Conservation (phyloP, 2,329 filamentous ascomycete genomes). For the Penicillium sp. region DNA sequence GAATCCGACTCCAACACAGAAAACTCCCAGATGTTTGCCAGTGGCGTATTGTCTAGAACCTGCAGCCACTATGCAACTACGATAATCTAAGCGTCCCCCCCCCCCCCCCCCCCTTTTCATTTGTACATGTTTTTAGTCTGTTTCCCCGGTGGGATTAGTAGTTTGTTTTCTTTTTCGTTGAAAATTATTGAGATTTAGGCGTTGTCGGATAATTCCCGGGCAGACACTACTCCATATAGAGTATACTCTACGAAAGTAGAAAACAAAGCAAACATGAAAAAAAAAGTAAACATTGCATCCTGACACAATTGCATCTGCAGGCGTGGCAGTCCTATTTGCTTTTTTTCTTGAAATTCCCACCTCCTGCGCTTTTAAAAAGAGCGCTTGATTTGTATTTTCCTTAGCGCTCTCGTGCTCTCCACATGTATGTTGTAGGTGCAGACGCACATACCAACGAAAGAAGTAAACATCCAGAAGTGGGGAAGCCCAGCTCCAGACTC, state of each 20-base stretch:
- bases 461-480: not conserved
- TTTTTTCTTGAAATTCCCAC: not conserved
- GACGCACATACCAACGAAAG: not conserved
- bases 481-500: not conserved
- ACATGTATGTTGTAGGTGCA: not conserved
- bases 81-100: not conserved
- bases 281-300: slow-evolving; percentile 5
- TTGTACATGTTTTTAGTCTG: not conserved
- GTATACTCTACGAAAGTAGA: not conserved
- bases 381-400: not conserved
- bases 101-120: not conserved
- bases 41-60: slow-evolving; percentile 9
- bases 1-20: not conserved
- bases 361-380: not conserved
- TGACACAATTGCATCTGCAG: slow-evolving; percentile 6
- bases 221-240: not conserved
- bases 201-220: not conserved
- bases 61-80: slow-evolving; percentile 12
- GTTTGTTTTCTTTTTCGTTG: not conserved
- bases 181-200: not conserved
- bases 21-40: slow-evolving; percentile 3
- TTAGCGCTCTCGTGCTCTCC: not conserved
- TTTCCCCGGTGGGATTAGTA: not conserved
- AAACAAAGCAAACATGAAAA: not conserved
- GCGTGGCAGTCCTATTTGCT: not conserved